A percentile compares a stretch with the other conserved stretches of the same genome.
Conservation (phyloP, 2,329 filamentous ascomycete genomes). For the Hypocrella siamensis region DNA sequence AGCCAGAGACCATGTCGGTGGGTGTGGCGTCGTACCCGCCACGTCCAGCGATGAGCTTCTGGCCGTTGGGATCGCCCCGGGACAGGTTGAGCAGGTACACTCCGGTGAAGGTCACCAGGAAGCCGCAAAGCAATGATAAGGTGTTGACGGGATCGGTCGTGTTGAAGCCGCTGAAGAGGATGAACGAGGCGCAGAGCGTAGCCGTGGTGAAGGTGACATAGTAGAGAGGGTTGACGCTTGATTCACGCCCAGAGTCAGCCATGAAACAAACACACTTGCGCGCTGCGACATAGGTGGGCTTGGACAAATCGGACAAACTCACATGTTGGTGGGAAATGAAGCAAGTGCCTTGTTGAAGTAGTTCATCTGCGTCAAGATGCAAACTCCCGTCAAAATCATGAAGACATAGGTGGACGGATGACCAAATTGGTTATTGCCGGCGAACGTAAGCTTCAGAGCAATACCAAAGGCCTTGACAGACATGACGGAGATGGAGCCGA, state of each 20-base stretch:
- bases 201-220: slow-evolving; percentile 96
- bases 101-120: slow-evolving; percentile 86
- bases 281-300: no score
- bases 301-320: no score
- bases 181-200: slow-evolving; percentile 86
- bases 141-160: slow-evolving; percentile 85
- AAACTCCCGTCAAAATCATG: slow-evolving; percentile 79
- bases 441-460: slow-evolving; percentile 86
- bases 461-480: slow-evolving; percentile 98
- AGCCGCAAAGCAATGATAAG: slow-evolving; percentile 80
- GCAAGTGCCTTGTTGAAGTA: slow-evolving; percentile 98
- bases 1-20: slow-evolving; percentile 77
- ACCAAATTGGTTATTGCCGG: slow-evolving; percentile 86
- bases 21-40: slow-evolving; percentile 62
- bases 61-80: slow-evolving; percentile 73
- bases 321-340: slow-evolving; percentile 96
- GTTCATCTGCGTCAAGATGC: slow-evolving; percentile 98
- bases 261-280: background rate
- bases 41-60: slow-evolving; percentile 44
- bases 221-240: slow-evolving; percentile 85
- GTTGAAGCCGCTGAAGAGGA: slow-evolving; percentile 92
- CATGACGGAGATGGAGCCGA: slow-evolving; percentile 97
- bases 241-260: background rate
- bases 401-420: slow-evolving; percentile 97
- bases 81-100: slow-evolving; percentile 96